Evolutionary conservation across 768 basidiomycete genomes (phyloP).

Genomic region (Lactarius sp.): DNA sequence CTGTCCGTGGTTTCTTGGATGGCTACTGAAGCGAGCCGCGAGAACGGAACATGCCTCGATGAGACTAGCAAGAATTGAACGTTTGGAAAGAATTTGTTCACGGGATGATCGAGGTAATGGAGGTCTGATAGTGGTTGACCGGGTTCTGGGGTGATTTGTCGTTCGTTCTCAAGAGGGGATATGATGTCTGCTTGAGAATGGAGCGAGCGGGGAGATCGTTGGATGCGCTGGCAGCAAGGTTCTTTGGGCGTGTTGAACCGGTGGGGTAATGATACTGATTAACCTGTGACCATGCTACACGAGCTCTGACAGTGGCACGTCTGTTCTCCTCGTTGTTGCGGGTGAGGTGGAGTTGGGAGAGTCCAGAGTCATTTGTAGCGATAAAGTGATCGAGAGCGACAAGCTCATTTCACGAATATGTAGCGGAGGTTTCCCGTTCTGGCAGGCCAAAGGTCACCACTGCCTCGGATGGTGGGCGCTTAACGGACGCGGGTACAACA

Average conservation of each 20-base stretch:
- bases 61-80: constrained; percentile 49
- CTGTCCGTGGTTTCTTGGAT: constrained; percentile 42
- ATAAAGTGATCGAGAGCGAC: too few species aligned
- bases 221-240: constrained; percentile 31
- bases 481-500: background rate
- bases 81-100: constrained; percentile 46
- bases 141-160: constrained; percentile 77
- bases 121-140: constrained; percentile 57
- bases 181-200: constrained; percentile 57
- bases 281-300: constrained; percentile 50
- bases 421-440: too few species aligned
- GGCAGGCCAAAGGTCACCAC: too few species aligned
- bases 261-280: constrained; percentile 45
- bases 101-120: constrained; percentile 59
- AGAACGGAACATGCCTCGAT: constrained; percentile 74
- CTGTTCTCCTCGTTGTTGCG: constrained; percentile 51
- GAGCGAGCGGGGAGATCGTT: constrained; percentile 52
- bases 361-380: too few species aligned
- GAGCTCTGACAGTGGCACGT: constrained; percentile 31
- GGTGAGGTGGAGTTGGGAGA: constrained; percentile 58
- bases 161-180: constrained; percentile 36
- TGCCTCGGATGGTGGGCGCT: too few species aligned
- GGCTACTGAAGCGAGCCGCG: constrained; percentile 50
- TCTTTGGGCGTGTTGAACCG: constrained; percentile 26
- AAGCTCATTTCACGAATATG: too few species aligned